Evolutionary conservation across 441 rosid genomes (phyloP), one percentile per base, ranked within the genome.

Genomic region (Arabidopsis hybrid): DNA sequence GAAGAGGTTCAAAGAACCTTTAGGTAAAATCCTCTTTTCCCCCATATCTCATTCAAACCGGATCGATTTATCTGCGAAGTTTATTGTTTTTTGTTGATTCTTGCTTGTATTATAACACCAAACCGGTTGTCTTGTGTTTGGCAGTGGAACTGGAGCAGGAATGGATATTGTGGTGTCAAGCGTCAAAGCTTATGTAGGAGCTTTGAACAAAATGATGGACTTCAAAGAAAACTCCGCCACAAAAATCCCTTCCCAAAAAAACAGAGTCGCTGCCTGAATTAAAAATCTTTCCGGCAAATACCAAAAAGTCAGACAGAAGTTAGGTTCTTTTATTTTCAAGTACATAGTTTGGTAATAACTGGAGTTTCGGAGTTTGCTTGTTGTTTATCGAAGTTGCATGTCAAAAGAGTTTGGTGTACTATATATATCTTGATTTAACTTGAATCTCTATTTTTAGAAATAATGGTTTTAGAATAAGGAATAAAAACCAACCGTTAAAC

Each of bases 151-250:
- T 0, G 97, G 98, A 67, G 91, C 97, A 50, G 88, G 86, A 60
- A 88, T 92, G 95, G 98, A 95, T 72, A 82, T 95, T 49, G 92
- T 84, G 64, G 98, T 92, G 71, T 95, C 98, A 14, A 95, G 99
- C 72, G 97, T 89, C 67, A 95, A 80, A 87, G 98, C 97, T n/a
- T 91, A 95, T 66, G 60, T 89, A 3, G 87, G 96, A 46, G 99
- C 98, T 59, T 43, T 92, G 35, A 95, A 95, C 83, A 95, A 95
- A 83, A 89, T 95, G 96, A 46, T 90, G 42, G 87, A 92, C 40
- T 86, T 88, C 67, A 83, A 82, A 80, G 83, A 75, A 52, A 78
- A 68, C 61, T 4, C 75, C 34, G 68, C 85, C 0, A 17, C 40
- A 8, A 75, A 69, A 47, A 70, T 75, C 78, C 73, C 84, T 7